phyloP scores from a whole-genome alignment of 164 flowering plant genomes.

The Piper longum region DNA sequence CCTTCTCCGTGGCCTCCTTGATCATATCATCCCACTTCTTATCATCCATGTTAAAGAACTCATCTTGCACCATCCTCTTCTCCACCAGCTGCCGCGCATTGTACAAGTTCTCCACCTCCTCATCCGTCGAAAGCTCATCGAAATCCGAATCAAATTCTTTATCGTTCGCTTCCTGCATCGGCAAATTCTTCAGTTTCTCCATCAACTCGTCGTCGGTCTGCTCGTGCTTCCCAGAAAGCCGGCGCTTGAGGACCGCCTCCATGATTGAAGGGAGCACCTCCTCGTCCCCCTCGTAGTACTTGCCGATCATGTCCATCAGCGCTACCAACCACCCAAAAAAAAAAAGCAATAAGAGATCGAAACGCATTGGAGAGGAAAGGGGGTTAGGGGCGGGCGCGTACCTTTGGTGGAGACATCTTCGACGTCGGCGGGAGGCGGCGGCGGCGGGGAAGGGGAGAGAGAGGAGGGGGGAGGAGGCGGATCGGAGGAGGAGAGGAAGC shows the following conservation, averaged over 20 bases:
- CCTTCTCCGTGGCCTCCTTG: conserved; percentile 49
- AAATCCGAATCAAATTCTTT: conserved; percentile 52
- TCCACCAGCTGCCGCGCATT: conserved; percentile 39
- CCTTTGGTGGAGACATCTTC: conserved; percentile 12
- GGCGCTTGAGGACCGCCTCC: conserved; percentile 49
- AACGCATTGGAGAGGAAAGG: background rate
- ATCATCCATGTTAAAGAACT: conserved; percentile 59
- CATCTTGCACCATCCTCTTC: conserved; percentile 44
- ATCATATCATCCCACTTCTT: conserved; percentile 71
- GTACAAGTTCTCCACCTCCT: conserved; percentile 64
- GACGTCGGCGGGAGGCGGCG: background rate
- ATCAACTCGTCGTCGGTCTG: conserved; percentile 64
- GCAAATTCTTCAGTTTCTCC: conserved; percentile 33
- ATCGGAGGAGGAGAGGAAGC: background rate
- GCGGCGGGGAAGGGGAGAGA: background rate
- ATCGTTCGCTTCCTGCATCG: conserved; percentile 37
- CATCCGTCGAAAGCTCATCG: conserved; percentile 57
- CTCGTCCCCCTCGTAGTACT: conserved; percentile 47
- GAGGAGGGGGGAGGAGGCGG: background rate
- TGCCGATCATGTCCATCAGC: conserved; percentile 33
- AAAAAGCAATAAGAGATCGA: background rate
- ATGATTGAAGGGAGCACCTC: conserved; percentile 38
- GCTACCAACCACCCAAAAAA: conserved; percentile 16
- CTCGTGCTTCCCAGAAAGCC: conserved; percentile 42
- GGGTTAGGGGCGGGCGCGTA: background rate